Conservation (phyloP, 129 eudicot genomes). For the Helichrysum umbraculigerum region DNA sequence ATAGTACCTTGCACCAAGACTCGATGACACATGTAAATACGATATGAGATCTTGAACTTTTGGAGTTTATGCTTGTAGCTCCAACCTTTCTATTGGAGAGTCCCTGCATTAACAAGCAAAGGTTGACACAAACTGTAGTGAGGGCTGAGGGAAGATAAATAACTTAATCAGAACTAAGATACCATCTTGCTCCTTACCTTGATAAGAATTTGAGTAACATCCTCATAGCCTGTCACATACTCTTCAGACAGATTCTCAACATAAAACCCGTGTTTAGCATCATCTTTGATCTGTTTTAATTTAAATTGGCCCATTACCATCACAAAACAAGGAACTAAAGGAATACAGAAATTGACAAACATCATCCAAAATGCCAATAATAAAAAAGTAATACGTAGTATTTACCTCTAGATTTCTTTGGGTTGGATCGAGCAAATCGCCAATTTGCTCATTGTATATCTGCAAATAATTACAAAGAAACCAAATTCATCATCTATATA, state of each 20-base stretch:
- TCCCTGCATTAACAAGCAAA: constrained; percentile 55
- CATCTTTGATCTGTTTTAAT: constrained; percentile 78
- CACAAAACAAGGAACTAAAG: constrained; percentile 18
- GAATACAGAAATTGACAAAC: neutral
- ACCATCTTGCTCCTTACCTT: constrained; percentile 53
- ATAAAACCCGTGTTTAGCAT: constrained; percentile 76
- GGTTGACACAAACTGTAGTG: neutral
- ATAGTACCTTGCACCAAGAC: constrained; percentile 95
- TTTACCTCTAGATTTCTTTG: constrained; percentile 79
- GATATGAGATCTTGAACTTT: constrained; percentile 94
- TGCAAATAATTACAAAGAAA: constrained; percentile 27
- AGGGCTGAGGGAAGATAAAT: neutral
- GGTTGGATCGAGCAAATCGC: constrained; percentile 94
- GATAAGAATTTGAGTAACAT: constrained; percentile 80
- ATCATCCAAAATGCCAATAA: neutral
- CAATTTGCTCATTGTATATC: constrained; percentile 89
- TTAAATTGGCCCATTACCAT: constrained; percentile 13
- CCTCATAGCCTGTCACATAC: constrained; percentile 75
- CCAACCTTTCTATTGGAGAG: constrained; percentile 88
- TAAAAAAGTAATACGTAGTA: neutral
- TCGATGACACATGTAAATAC: constrained; percentile 86
- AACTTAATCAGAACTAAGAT: neutral
- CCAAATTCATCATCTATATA: neutral
- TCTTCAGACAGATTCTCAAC: constrained; percentile 91
- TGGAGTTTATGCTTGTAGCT: constrained; percentile 79